These are phyloP conservation scores for Coprinellus micaceus DNA, from an alignment of 768 basidiomycete species.

Conservation along the genomic window DNA sequence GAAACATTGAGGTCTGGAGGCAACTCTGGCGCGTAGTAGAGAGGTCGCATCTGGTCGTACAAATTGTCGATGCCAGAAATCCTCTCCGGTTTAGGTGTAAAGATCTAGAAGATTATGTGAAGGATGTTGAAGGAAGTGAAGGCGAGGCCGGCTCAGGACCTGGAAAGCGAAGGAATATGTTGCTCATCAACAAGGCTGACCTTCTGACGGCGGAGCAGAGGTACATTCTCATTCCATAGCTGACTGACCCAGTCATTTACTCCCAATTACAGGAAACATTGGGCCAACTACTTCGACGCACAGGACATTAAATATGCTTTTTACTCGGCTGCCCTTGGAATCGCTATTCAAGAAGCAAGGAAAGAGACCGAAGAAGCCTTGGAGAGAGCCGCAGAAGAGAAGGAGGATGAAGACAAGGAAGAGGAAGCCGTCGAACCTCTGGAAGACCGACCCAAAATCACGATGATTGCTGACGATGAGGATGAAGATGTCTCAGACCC, in stretches of 20 bases:
- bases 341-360: constrained; percentile 75
- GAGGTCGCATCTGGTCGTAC: constrained; percentile 89
- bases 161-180: constrained; percentile 67
- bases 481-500: constrained; percentile 50
- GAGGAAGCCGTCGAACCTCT: constrained; percentile 8
- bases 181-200: constrained; percentile 96
- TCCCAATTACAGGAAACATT: constrained; percentile 51
- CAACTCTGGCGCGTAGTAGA: constrained; percentile 98
- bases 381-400: constrained; percentile 13
- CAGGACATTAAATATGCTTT: constrained; percentile 80
- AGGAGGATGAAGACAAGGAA: constrained; percentile 23
- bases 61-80: constrained; percentile 96
- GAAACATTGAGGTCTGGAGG: constrained; percentile 97
- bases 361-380: constrained; percentile 40
- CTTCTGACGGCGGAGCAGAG: constrained; percentile 83
- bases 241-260: neutral
- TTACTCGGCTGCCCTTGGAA: constrained; percentile 88
- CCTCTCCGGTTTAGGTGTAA: constrained; percentile 90
- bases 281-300: constrained; percentile 90
- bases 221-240: constrained; percentile 33
- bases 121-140: constrained; percentile 78
- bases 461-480: constrained; percentile 55
- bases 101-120: constrained; percentile 83
- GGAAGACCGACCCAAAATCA: constrained; percentile 36
- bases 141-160: constrained; percentile 75